Conservation (phyloP, 2,329 filamentous ascomycete species). For the Lachnellula hyalina region DNA sequence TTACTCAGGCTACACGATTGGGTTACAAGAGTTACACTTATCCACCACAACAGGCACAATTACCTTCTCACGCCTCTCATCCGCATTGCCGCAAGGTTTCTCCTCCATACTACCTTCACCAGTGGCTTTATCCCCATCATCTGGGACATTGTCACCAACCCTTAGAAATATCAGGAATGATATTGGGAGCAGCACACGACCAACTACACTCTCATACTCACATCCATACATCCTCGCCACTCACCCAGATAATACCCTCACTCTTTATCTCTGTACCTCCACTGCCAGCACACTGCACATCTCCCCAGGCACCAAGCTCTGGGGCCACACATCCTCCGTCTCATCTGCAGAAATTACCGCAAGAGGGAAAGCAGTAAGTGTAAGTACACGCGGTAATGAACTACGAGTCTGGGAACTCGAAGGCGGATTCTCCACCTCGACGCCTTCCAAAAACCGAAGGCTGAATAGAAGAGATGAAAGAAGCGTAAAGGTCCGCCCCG, state of each 20-base stretch:
- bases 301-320: constrained; percentile 55
- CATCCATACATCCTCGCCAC: constrained; percentile 67
- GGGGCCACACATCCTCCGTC: constrained; percentile 68
- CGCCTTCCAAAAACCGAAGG: not conserved
- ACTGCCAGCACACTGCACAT: constrained; percentile 51
- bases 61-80: constrained; percentile 43
- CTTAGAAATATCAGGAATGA: constrained; percentile 29
- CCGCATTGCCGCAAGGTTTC: constrained; percentile 44
- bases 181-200: constrained; percentile 10
- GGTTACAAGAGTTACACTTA: constrained; percentile 83
- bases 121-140: constrained; percentile 6
- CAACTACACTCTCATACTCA: constrained; percentile 37
- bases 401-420: constrained; percentile 67
- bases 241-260: constrained; percentile 67
- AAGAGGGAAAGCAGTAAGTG: constrained; percentile 64
- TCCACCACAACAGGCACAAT: constrained; percentile 29
- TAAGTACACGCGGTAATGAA: constrained; percentile 55
- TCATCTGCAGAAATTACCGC: constrained; percentile 63
- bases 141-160: constrained; percentile 34
- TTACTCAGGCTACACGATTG: constrained; percentile 78
- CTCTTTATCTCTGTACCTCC: constrained; percentile 62
- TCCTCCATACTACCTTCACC: constrained; percentile 32
- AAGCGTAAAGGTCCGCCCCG: constrained; percentile 49
- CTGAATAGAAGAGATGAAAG: constrained; percentile 30
- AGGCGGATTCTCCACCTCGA: constrained; percentile 39